Conservation (phyloP, 2,329 filamentous ascomycete species). For the Rutstroemia sp. region DNA sequence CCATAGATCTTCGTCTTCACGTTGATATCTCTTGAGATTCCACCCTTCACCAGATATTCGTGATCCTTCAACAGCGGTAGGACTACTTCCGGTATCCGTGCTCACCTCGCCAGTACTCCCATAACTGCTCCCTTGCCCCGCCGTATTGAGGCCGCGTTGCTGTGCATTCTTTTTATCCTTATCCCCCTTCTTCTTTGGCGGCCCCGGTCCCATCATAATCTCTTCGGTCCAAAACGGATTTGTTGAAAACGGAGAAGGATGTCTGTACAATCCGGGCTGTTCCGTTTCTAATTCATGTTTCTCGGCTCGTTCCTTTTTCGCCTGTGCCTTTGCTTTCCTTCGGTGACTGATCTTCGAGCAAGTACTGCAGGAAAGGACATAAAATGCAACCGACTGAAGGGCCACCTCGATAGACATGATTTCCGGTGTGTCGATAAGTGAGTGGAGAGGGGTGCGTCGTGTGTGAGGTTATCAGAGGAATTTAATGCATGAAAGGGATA, state of each 20-base stretch:
- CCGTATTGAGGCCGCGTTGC: constrained; percentile 51
- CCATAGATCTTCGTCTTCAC: constrained; percentile 85
- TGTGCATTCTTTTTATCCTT: constrained; percentile 45
- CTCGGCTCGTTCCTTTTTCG: constrained; percentile 58
- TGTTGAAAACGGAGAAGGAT: constrained; percentile 76
- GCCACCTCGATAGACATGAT: constrained; percentile 49
- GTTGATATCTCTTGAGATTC: constrained; percentile 74
- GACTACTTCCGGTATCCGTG: constrained; percentile 34
- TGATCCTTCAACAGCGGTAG: constrained; percentile 40
- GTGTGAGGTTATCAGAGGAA: not conserved
- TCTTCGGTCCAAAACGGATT: constrained; percentile 88
- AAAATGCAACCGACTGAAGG: constrained; percentile 71
- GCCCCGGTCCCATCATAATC: constrained; percentile 71
- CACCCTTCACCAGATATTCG: constrained; percentile 48
- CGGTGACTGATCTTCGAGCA: constrained; percentile 66
- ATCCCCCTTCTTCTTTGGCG: constrained; percentile 54
- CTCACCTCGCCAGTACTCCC: constrained; percentile 30
- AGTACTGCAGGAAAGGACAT: constrained; percentile 69
- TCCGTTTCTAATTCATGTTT: constrained; percentile 59
- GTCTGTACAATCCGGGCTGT: constrained; percentile 66
- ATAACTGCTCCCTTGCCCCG: constrained; percentile 47
- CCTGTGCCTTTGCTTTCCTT: constrained; percentile 63
- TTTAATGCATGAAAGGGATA: constrained; percentile 4
- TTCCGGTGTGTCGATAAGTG: not conserved
- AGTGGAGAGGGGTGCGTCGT: not conserved